Evolutionary conservation across 1,284 basidiomycete genomes (phyloP), one percentile per base, ranked within the genome.

Genomic region (Peniophora sp.): DNA sequence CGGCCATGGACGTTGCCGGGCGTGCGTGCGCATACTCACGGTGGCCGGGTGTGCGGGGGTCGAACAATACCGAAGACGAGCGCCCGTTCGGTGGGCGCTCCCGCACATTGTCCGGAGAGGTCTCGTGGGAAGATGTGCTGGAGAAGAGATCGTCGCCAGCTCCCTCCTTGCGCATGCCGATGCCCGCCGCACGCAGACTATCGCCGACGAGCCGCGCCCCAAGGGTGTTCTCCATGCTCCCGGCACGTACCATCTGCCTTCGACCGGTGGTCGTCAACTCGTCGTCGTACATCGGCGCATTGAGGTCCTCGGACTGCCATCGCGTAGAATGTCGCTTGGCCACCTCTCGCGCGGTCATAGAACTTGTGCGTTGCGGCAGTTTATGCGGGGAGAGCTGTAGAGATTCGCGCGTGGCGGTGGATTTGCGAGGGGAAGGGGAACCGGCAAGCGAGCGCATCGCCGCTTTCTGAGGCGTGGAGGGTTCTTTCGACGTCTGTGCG

Each of bases 131-230:
- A 53, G 19, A 11, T 41, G 51, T 38, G 20, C 51, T 55, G 23
- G 52, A 58, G 49, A 78, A 78, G 10, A 72, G 60, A 50, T 76
- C 75, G 22, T 70, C 69, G 27, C 6, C 27, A 12, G 27, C 27
- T 9, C 48, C 48, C 32, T 68, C 65, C 43, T 62, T 63, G 36
- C 66, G 60, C 52, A 69, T 75, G 57, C 65, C 68, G 52, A 89
- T 68, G 5, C 87, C 88, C 1, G 87, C 85, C 2, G 85, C 84
- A 50, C 80, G 73, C 50, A 89, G 62, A n/a, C 81, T 79, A 63
- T 88, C 84, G 2, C 83, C 77, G 8, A 85, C 65, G 10, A 89
- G 65, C 58, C 78, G 83, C 39, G 63, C 58, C 50, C 66, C 68
- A 44, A 85, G 64, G 12, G 77, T 71, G 61, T 77, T 83, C 62